These are phyloP conservation scores for Nicotiana undulata DNA, from an alignment of 257 asterid species.

Conservation along the genomic window DNA sequence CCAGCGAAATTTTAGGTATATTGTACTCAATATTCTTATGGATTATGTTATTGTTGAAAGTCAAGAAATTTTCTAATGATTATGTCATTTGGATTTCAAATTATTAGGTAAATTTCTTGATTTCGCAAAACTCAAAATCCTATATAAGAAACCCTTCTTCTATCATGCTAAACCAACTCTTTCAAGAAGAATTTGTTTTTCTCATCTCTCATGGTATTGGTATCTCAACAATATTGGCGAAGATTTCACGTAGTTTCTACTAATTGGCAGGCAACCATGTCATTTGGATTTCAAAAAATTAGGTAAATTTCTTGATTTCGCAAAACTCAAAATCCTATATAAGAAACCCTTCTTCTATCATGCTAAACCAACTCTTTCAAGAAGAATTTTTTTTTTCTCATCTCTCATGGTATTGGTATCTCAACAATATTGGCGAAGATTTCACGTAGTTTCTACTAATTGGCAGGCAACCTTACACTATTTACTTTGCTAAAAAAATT, in stretches of 20 bases:
- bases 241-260: neutral
- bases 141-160: neutral
- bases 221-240: neutral
- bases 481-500: neutral
- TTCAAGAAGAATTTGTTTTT: neutral
- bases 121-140: neutral
- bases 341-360: neutral
- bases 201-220: neutral
- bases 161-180: neutral
- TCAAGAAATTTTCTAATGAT: neutral
- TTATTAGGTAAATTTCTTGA: neutral
- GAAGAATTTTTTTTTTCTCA: neutral
- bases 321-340: neutral
- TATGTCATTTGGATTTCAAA: neutral
- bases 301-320: neutral
- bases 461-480: neutral
- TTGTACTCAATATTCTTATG: neutral
- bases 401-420: neutral
- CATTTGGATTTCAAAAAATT: neutral
- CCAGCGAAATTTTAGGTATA: neutral
- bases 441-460: neutral
- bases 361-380: neutral
- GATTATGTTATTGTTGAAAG: neutral
- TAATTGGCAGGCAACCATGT: neutral
- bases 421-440: neutral